phyloP scores from a whole-genome alignment of 768 basidiomycete genomes.

The Russula emetica region DNA sequence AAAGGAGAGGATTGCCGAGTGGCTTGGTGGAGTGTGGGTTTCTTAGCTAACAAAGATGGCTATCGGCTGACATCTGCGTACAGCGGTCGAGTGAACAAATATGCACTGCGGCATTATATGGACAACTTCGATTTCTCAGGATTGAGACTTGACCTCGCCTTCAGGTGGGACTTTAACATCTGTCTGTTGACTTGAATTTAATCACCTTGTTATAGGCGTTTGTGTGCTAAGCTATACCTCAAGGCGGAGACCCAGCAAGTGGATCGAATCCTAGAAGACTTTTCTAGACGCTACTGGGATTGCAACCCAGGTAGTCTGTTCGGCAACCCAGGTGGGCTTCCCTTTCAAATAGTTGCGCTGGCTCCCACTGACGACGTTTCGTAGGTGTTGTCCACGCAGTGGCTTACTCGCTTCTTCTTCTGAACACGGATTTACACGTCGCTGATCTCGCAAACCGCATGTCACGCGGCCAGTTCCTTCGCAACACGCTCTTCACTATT shows the following conservation, averaged over 20 bases:
- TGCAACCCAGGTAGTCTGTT: conserved; percentile 81
- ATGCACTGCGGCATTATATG: conserved; percentile 76
- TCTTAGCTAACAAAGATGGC: background rate
- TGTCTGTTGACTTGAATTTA: background rate
- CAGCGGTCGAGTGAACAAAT: conserved; percentile 73
- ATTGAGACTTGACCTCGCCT: conserved; percentile 81
- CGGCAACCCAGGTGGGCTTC: conserved; percentile 72
- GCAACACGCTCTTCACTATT: conserved; percentile 85
- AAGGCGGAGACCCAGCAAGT: conserved; percentile 98
- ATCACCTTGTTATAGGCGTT: conserved; percentile 46
- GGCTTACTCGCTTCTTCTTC: conserved; percentile 83
- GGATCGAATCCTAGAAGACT: conserved; percentile 91
- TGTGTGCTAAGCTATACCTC: conserved; percentile 89
- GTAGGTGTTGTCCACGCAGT: conserved; percentile 92
- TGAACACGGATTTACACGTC: conserved; percentile 97
- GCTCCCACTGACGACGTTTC: conserved; percentile 13
- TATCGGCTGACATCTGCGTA: conserved; percentile 14
- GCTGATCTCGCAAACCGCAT: conserved; percentile 85
- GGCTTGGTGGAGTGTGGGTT: conserved; percentile 88
- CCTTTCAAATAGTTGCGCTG: conserved; percentile 14
- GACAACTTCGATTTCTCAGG: conserved; percentile 83
- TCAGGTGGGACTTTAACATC: conserved; percentile 51
- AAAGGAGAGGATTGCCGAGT: conserved; percentile 93
- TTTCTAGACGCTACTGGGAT: conserved; percentile 86
- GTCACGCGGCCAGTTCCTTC: conserved; percentile 88